Evolutionary conservation across 306 rosid genomes (phyloP).

Genomic region (Malus sieversii): DNA sequence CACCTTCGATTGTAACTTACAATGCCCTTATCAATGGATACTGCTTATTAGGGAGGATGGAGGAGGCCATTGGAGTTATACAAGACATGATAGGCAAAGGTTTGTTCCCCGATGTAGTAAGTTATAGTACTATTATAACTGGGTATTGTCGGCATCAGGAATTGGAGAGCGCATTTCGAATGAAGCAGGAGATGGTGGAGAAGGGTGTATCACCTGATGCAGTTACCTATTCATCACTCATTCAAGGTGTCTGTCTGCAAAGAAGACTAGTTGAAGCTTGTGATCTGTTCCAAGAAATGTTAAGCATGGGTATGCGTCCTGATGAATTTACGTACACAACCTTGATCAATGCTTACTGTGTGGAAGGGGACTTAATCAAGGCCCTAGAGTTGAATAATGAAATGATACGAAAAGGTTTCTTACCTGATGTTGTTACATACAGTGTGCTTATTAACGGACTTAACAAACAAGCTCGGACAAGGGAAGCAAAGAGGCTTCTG

Average conservation of each 20-base stretch:
- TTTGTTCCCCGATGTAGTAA: slow-evolving; percentile 64
- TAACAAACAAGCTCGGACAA: slow-evolving; percentile 69
- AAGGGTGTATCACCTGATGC: slow-evolving; percentile 62
- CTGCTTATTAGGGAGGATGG: slow-evolving; percentile 63
- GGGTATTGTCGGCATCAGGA: slow-evolving; percentile 65
- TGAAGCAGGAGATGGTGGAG: slow-evolving; percentile 65
- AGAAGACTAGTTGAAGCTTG: slow-evolving; percentile 57
- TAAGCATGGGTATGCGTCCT: slow-evolving; percentile 38
- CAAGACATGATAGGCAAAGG: slow-evolving; percentile 55
- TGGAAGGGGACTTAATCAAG: slow-evolving; percentile 59
- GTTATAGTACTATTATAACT: slow-evolving; percentile 75
- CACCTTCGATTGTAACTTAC: slow-evolving; percentile 68
- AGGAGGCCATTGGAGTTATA: slow-evolving; percentile 51
- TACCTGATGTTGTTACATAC: slow-evolving; percentile 79
- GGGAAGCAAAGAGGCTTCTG: slow-evolving; percentile 82
- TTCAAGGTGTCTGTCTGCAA: slow-evolving; percentile 73
- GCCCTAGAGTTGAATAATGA: slow-evolving; percentile 73
- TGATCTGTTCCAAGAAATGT: slow-evolving; percentile 65
- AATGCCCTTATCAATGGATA: slow-evolving; percentile 70
- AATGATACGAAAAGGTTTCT: slow-evolving; percentile 65
- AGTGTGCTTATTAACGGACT: slow-evolving; percentile 91
- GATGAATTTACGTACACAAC: slow-evolving; percentile 76
- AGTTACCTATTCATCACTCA: slow-evolving; percentile 64
- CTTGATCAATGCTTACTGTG: slow-evolving; percentile 71
- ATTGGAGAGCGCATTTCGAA: slow-evolving; percentile 53